phyloP scores from a whole-genome alignment of 257 asterid genomes.

The Thymus mandschuricus region DNA sequence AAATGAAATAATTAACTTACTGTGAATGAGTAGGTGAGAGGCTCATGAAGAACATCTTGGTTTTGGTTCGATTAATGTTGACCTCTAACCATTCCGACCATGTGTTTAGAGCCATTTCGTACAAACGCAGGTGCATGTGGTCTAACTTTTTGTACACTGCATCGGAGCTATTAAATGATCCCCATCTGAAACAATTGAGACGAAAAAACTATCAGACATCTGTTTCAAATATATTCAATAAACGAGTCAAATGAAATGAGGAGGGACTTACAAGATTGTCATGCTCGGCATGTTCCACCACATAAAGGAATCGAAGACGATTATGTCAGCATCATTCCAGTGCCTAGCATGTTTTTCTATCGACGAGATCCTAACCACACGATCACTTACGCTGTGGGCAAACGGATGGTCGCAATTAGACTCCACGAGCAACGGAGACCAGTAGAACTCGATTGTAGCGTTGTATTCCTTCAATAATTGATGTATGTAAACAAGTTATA shows the following conservation, averaged over 20 bases:
- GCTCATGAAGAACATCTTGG: slow-evolving; percentile 60
- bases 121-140: slow-evolving; percentile 29
- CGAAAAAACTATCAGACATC: too few relatives aligned
- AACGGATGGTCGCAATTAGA: slow-evolving; percentile 59
- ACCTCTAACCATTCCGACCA: slow-evolving; percentile 73
- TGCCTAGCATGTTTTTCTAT: slow-evolving; percentile 67
- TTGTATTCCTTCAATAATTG: slow-evolving; percentile 53
- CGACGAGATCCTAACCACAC: slow-evolving; percentile 45
- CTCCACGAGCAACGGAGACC: slow-evolving; percentile 75
- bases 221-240: too few relatives aligned
- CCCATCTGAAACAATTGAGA: slow-evolving; percentile 44
- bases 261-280: slow-evolving; percentile 54
- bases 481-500: too few relatives aligned
- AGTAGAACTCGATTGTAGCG: slow-evolving; percentile 62
- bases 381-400: slow-evolving; percentile 30
- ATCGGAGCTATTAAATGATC: slow-evolving; percentile 49
- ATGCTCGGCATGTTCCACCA: slow-evolving; percentile 67
- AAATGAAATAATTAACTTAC: slow-evolving; percentile 5
- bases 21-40: slow-evolving; percentile 51
- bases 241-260: background rate
- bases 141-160: slow-evolving; percentile 44
- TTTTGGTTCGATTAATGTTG: slow-evolving; percentile 52
- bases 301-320: slow-evolving; percentile 63
- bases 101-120: slow-evolving; percentile 61
- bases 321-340: slow-evolving; percentile 67